Evolutionary conservation across 1,284 basidiomycete species (phyloP).

Genomic region (Rhodotorula sp.): DNA sequence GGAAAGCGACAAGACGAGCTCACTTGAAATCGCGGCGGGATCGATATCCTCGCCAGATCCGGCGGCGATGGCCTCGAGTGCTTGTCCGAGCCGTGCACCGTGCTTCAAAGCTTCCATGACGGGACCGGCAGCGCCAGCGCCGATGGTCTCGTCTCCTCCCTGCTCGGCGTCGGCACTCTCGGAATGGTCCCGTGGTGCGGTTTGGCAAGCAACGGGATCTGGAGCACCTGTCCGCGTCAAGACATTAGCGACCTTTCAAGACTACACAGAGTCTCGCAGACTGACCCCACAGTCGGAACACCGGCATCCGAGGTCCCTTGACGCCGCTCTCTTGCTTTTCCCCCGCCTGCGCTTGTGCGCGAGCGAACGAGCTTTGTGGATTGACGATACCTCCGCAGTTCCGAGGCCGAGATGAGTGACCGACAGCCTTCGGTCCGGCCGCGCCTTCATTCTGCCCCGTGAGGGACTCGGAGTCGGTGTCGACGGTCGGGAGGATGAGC

Average conservation of each 20-base stretch:
- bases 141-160: background rate
- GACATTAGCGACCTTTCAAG: too few species aligned
- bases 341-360: background rate
- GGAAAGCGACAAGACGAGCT: background rate
- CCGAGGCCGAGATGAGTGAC: too few species aligned
- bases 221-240: constrained; percentile 16
- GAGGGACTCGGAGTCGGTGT: background rate
- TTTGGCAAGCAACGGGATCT: constrained; percentile 8
- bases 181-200: background rate
- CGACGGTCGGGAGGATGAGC: background rate
- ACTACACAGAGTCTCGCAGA: background rate
- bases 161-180: background rate
- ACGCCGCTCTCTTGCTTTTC: background rate
- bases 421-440: background rate
- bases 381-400: constrained; percentile 11
- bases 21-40: background rate
- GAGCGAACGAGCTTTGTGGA: constrained; percentile 25
- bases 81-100: constrained; percentile 7
- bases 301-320: constrained; percentile 31
- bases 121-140: background rate
- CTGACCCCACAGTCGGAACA: constrained; percentile 28
- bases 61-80: constrained; percentile 13
- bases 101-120: constrained; percentile 6
- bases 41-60: constrained; percentile 6
- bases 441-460: background rate